Percentiles rank a stretch among this genome's conserved stretches.
These are phyloP conservation scores for Fusarium verticillioides DNA, from an alignment of 2,329 filamentous ascomycete species.

Conservation along the genomic window DNA sequence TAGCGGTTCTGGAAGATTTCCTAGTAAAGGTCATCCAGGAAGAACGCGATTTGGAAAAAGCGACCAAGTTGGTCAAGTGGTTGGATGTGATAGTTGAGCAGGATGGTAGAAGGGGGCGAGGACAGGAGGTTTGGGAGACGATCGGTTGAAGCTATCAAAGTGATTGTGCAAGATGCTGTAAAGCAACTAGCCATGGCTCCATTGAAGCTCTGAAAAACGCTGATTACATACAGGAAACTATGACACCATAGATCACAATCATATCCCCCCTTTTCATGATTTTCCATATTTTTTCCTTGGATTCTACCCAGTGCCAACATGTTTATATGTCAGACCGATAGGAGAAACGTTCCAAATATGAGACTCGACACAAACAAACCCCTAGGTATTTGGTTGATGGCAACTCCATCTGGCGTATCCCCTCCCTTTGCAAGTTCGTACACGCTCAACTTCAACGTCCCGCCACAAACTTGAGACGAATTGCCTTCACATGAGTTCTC, in stretches of 20 bases:
- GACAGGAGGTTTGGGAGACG: slow-evolving; percentile 61
- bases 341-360: slow-evolving; percentile 4
- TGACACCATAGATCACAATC: slow-evolving; percentile 9
- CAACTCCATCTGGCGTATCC: slow-evolving; percentile 5
- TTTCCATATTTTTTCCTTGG: background rate
- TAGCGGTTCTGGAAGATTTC: slow-evolving; percentile 78
- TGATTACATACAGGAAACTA: background rate
- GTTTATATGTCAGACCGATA: background rate
- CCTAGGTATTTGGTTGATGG: background rate
- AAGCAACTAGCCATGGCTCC: slow-evolving; percentile 65
- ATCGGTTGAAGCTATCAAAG: slow-evolving; percentile 58
- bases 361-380: slow-evolving; percentile 1
- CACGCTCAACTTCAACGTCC: slow-evolving; percentile 60
- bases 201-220: slow-evolving; percentile 58
- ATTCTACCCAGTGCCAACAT: background rate
- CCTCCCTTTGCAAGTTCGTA: slow-evolving; percentile 48
- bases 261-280: slow-evolving; percentile 17
- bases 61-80: slow-evolving; percentile 76
- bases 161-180: slow-evolving; percentile 66
- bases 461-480: slow-evolving; percentile 63
- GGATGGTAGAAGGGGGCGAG: slow-evolving; percentile 51
- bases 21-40: slow-evolving; percentile 76
- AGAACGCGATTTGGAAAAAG: slow-evolving; percentile 83
- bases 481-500: slow-evolving; percentile 65
- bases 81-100: slow-evolving; percentile 66